Base-by-base conservation (phyloP, 163 green algal species). In the Chlorella variabilis region DNA sequence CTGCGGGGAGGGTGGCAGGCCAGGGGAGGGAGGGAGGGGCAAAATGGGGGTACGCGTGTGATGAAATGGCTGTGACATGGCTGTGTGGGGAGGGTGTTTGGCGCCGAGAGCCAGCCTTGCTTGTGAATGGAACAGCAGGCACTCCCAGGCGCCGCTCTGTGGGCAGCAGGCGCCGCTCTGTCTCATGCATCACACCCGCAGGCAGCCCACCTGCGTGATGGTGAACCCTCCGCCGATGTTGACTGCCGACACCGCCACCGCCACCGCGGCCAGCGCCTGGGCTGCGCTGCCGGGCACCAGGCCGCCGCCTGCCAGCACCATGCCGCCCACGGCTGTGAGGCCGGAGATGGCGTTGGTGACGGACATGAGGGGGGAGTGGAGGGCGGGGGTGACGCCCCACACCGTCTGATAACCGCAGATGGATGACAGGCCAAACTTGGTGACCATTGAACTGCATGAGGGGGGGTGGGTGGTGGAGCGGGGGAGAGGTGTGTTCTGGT, bases 351-450 rank as follows among this genome's bases (percentile, higher is more conserved):
- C 95, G 82, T 98, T 98, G 71, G 94, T 98, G 33, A 98, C 95
- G 18, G 80, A 91, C 95, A 98, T 98, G 51, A 99, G 91, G 13
- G 96, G 96, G n/a, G 92, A 96, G 91, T 99, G 96, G 77, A 99
- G 90, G 29, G 96, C 94, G 6, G 92, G 92, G 27, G 88, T 93
- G 18, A 56, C 65, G 54, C 38, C 38, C 38, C 65, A 56, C 20
- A 49, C 38, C 36, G 36, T 73, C 23, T 51, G 36, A 20, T 73
- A 56, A 9, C 65, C 36, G 34, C 38, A 51, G 36, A 56, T 51
- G 38, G 36, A 49, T 8, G 31, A n/a, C n/a, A n/a, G n/a, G n/a
- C n/a, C n/a, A n/a, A n/a, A n/a, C n/a, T 25, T 45, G 61, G 17
- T 5, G 33, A 25, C 6, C 11, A 15, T 11, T 23, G 45, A 15